phyloP scores from a whole-genome alignment of 768 basidiomycete species.

The Pisolithus albus region DNA sequence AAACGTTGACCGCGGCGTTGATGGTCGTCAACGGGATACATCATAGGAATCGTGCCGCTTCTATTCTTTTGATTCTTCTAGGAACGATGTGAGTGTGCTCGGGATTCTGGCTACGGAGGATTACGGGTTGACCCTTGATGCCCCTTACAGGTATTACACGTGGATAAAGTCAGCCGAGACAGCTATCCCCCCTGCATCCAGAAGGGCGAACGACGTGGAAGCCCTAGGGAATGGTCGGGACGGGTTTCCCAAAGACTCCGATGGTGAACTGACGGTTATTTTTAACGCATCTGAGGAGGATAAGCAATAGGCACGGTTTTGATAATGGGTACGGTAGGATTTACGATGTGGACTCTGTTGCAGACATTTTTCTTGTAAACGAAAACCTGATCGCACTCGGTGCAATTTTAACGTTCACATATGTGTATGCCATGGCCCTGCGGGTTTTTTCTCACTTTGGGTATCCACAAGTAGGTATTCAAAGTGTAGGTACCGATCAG shows the following conservation, averaged over 20 bases:
- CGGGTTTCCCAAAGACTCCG: conserved; percentile 12
- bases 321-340: not conserved
- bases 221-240: conserved; percentile 20
- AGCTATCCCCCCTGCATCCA: conserved; percentile 15
- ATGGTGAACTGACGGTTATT: conserved; percentile 13
- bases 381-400: not conserved
- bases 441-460: too few relatives aligned
- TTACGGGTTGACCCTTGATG: not conserved
- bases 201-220: conserved; percentile 35
- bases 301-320: conserved; percentile 3
- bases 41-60: conserved; percentile 51
- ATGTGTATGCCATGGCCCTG: not conserved
- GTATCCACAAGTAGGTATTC: too few relatives aligned
- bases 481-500: too few relatives aligned
- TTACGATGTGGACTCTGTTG: not conserved
- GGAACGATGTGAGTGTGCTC: conserved; percentile 55
- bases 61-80: conserved; percentile 58
- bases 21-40: conserved; percentile 2
- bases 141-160: conserved; percentile 44
- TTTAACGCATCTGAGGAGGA: conserved; percentile 24
- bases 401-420: too few relatives aligned
- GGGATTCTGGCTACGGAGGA: not conserved
- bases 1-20: not conserved
- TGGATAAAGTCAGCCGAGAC: conserved; percentile 35
- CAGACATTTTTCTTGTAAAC: not conserved